Evolutionary conservation across 2,329 filamentous ascomycete genomes (phyloP).

Genomic region (Juglanconis juglandina): DNA sequence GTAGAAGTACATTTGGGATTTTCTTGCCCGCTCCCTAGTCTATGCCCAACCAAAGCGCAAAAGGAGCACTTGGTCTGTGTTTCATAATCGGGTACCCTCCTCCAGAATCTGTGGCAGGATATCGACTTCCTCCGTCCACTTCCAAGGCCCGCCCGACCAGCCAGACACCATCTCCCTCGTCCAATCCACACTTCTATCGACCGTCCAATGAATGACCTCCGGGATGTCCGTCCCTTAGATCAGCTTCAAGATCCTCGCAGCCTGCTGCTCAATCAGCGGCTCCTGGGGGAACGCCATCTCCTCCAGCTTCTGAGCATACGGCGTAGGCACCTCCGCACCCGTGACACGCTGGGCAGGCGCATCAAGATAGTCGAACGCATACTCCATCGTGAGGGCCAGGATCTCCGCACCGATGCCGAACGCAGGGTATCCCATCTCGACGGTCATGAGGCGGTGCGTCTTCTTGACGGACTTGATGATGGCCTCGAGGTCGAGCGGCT

Average conservation of each 20-base stretch:
- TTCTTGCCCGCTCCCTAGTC: slow-evolving; percentile 1
- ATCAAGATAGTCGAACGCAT: slow-evolving; percentile 95
- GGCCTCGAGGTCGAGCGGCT: slow-evolving; percentile 91
- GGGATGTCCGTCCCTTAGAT: slow-evolving; percentile 1
- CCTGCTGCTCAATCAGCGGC: slow-evolving; percentile 80
- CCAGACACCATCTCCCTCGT: not conserved
- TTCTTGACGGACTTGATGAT: slow-evolving; percentile 99
- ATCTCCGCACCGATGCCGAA: slow-evolving; percentile 93
- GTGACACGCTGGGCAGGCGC: slow-evolving; percentile 91
- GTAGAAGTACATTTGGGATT: slow-evolving; percentile 5
- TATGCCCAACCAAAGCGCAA: slow-evolving; percentile 7
- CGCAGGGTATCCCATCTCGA: slow-evolving; percentile 94
- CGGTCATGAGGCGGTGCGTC: slow-evolving; percentile 84
- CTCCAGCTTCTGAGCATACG: slow-evolving; percentile 90
- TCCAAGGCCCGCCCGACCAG: not conserved
- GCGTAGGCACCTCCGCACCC: slow-evolving; percentile 94
- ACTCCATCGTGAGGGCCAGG: slow-evolving; percentile 92
- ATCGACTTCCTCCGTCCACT: not conserved
- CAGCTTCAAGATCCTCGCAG: slow-evolving; percentile 81
- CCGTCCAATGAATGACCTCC: not conserved
- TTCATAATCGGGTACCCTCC: not conserved
- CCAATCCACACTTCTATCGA: not conserved
- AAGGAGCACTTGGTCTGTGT: not conserved
- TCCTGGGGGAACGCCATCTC: slow-evolving; percentile 94
- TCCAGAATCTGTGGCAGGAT: not conserved